Evolutionary conservation across 2,329 filamentous ascomycete species (phyloP).

Genomic region (Colletotrichum navitas): DNA sequence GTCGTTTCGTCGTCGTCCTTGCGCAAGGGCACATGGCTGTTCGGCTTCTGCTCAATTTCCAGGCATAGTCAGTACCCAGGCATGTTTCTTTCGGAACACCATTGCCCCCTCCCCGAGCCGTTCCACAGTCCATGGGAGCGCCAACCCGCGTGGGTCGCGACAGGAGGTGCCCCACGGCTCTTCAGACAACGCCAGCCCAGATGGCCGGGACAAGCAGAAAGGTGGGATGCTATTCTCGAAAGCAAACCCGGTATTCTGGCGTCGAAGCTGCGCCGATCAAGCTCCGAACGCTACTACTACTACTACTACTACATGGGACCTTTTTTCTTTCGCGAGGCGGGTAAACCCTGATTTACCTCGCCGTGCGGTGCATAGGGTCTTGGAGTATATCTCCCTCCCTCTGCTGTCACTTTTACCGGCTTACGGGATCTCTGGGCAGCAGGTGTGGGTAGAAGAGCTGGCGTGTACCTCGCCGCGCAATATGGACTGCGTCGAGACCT

Average conservation of each 20-base stretch:
- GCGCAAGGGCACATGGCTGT: constrained; percentile 17
- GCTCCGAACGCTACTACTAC: constrained; percentile 1
- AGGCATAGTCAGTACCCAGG: constrained; percentile 2
- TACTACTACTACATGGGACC: background rate
- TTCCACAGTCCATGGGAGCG: constrained; percentile 5
- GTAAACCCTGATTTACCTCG: constrained; percentile 36
- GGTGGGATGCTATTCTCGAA: constrained; percentile 31
- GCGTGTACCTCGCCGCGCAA: constrained; percentile 5
- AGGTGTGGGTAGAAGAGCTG: constrained; percentile 4
- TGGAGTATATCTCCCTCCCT: constrained; percentile 9
- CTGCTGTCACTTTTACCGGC: background rate
- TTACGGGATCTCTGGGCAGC: no score
- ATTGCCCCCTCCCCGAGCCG: constrained; percentile 12
- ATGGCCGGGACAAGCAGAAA: constrained; percentile 19
- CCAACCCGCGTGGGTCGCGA: constrained; percentile 37
- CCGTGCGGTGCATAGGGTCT: constrained; percentile 38
- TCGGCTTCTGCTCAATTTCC: background rate
- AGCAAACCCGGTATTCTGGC: constrained; percentile 25
- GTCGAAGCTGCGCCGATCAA: constrained; percentile 11
- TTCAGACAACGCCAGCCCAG: constrained; percentile 24
- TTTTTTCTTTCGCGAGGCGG: constrained; percentile 1
- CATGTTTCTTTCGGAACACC: constrained; percentile 6
- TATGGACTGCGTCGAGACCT: constrained; percentile 19
- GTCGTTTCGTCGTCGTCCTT: constrained; percentile 27
- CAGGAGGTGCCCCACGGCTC: constrained; percentile 27